Evolutionary conservation across 2,329 filamentous ascomycete genomes (phyloP).

Genomic region (Diaporthe ampelina): DNA sequence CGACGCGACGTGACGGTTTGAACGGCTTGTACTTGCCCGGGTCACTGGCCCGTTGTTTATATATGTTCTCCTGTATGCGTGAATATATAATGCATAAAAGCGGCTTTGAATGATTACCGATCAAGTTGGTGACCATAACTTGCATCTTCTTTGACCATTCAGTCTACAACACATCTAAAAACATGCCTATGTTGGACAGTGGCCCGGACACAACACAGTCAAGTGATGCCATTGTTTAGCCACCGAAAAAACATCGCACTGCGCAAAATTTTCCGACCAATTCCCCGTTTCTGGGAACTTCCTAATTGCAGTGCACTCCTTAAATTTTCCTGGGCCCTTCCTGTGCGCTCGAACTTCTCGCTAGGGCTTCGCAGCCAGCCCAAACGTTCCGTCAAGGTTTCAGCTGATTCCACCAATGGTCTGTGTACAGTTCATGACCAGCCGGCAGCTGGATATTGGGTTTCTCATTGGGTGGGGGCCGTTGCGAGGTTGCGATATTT

Average conservation of each 20-base stretch:
- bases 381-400: neutral
- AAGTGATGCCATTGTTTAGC: neutral
- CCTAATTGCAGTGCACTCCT: neutral
- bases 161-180: neutral
- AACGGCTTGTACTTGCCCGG: neutral
- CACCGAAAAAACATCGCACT: neutral
- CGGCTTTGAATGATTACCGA: neutral
- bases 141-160: neutral
- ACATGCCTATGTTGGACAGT: neutral
- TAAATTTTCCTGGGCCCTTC: neutral
- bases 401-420: neutral
- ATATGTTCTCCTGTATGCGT: conserved; percentile 13
- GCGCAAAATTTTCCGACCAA: neutral
- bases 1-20: neutral
- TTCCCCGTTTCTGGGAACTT: no score
- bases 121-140: neutral
- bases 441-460: neutral
- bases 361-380: neutral
- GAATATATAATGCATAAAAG: conserved; percentile 23
- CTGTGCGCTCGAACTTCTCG: neutral
- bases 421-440: neutral
- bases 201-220: neutral
- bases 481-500: neutral
- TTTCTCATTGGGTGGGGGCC: neutral
- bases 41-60: conserved; percentile 1